Evolutionary conservation across 768 basidiomycete genomes (phyloP).

Genomic region (Cystobasidium tubakii): DNA sequence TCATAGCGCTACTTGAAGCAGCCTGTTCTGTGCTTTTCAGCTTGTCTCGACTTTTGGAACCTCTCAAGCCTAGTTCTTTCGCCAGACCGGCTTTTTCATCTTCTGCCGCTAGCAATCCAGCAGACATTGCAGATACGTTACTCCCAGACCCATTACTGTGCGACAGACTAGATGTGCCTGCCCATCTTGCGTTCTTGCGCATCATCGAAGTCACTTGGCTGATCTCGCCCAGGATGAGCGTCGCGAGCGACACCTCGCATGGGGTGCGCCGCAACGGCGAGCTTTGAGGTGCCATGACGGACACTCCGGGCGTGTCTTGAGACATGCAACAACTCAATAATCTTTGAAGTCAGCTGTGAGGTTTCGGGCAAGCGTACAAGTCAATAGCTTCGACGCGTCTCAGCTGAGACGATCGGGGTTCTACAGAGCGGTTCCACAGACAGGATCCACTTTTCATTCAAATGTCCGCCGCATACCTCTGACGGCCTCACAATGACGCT

Average conservation of each 20-base stretch:
- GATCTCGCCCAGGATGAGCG: slow-evolving; percentile 76
- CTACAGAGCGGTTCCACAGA: no score
- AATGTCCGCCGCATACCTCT: no score
- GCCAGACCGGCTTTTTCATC: slow-evolving; percentile 6
- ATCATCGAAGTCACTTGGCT: slow-evolving; percentile 84
- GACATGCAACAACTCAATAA: neutral
- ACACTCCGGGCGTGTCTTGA: neutral
- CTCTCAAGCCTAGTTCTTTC: neutral
- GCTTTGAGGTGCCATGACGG: neutral
- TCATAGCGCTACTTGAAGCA: neutral
- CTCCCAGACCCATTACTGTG: neutral
- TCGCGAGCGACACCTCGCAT: slow-evolving; percentile 35
- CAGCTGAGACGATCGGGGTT: no score
- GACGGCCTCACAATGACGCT: no score
- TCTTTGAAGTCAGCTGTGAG: neutral
- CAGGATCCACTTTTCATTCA: no score
- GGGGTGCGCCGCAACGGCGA: neutral
- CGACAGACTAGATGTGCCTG: slow-evolving; percentile 49
- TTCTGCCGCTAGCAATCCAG: slow-evolving; percentile 14
- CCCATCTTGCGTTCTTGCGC: slow-evolving; percentile 98
- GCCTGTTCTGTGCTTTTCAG: slow-evolving; percentile 53
- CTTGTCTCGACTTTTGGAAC: neutral
- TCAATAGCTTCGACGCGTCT: no score
- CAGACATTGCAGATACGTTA: slow-evolving; percentile 27
- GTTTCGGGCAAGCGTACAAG: no score